Evolutionary conservation across 2,329 filamentous ascomycete species (phyloP), one percentile per base, ranked within the genome.

Genomic region (Periglandula ipomoeae): DNA sequence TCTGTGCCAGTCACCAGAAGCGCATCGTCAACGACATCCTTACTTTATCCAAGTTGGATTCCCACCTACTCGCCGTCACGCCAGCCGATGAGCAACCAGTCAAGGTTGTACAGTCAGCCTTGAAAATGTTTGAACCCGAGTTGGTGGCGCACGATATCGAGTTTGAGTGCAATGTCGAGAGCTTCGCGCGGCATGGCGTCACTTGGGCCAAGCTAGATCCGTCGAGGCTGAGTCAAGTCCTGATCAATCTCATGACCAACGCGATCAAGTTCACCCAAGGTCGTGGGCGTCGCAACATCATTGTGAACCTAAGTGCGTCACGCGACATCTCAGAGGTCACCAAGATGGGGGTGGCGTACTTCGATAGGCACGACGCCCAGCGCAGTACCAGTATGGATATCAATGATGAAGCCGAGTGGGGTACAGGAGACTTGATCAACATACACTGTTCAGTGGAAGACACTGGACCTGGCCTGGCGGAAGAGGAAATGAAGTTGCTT

Each of bases 101-200:
- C 32, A 74, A 78, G 22, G 78, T 87, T 7, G 81, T 87, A 2
- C 78, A 84, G 53, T 72, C 80, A 30, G 83, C 84, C 1, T 66
- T 88, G 39, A 87, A 87, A 61, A 88, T 91, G 81, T 89, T 89
- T 56, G 85, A 89, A 64, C 75, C 83, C 8, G 86, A 91, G 60
- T 67, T 91, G 13, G 73, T 79, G 41, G 82, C 82, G 7, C 84
- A 87, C 50, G 80, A 82, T 39, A 90, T 91, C 51, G 73, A 79
- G 46, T 79, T 89, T 64, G 75, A 81, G 35, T 85, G 89, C 55
- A 71, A 74, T 1, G 76, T 89, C 37, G 81, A 87, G 40, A 82
- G 82, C 1, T 88, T 85, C 60, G 70, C 76, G 13, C 71, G 78
- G 15, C 65, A 89, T 42, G 73, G 72, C 3, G 71, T 89, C 27